Base-by-base conservation (phyloP, 2,329 filamentous ascomycete species). In the Fusarium subglutinans region DNA sequence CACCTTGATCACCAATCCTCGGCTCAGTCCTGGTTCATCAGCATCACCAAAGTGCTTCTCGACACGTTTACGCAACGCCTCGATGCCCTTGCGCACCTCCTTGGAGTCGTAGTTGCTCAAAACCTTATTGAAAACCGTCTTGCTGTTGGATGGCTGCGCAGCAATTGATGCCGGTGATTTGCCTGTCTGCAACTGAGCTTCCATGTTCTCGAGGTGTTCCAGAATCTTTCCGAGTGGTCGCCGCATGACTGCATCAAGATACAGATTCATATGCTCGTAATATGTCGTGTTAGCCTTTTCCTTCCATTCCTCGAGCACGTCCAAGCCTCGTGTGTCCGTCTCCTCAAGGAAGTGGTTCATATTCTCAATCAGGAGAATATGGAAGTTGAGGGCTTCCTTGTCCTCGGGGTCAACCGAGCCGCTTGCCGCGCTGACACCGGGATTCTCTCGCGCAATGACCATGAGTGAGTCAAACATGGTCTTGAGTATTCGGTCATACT, bases 311-410 rank as follows among this genome's bases (percentile, higher is more conserved):
- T 94, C 91, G 9, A 98, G 88, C 2, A 97, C 90, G 13, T 93
- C 89, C 71, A 96, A 90, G 43, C 89, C 88, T 24, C 90, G 89
- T 22, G 92, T 87, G 75, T 97, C 94, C 14, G 97, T 93, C 82
- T 98, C 95, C 81, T 98, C 95, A 17, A 96, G 87, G 83, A 97
- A 98, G 83, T 98, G 95, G 80, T 98, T 97, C 95, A 98, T 98
- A 82, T 99, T 99, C 83, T 99, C 96, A 76, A 99, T 98, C 61
- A 98, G 88, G 40, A 98, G 88, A 78, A 99, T 98, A 82, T 98
- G 95, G 84, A 97, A 98, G 84, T 98, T 98, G 69, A 99, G 89
- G 10, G 95, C 94, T 82, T 98, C 95, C 84, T 99, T 98, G 80
- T 98, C 96, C 81, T 98, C 96, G 3, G 88, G 88, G 75, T 90